phyloP scores from a whole-genome alignment of 129 eudicot genomes.

The Flaveria brownii region DNA sequence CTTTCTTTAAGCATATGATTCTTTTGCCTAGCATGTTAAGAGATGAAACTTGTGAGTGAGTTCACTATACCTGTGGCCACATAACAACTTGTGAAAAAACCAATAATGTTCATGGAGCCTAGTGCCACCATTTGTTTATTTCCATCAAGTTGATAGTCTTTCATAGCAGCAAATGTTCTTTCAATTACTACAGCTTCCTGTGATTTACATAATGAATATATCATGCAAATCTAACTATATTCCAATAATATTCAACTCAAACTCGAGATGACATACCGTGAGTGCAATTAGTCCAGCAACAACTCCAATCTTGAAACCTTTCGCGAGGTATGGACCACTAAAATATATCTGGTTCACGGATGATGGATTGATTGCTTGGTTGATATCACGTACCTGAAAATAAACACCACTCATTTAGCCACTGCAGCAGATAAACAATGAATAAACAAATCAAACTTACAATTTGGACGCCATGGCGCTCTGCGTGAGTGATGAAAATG shows the following conservation, averaged over 20 bases:
- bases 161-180: conserved; percentile 81
- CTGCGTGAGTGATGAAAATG: conserved; percentile 66
- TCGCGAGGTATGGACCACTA: conserved; percentile 48
- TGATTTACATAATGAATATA: conserved; percentile 5
- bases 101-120: conserved; percentile 78
- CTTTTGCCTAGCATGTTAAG: too few relatives aligned
- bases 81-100: conserved; percentile 76
- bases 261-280: conserved; percentile 23
- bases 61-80: conserved; percentile 60
- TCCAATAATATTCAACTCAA: background rate
- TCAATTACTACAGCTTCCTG: conserved; percentile 92
- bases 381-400: conserved; percentile 55
- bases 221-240: background rate
- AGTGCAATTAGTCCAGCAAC: conserved; percentile 66
- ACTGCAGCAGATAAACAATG: background rate
- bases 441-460: conserved; percentile 40
- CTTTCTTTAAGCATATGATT: too few relatives aligned
- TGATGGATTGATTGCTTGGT: conserved; percentile 60
- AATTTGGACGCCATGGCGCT: conserved; percentile 55
- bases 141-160: conserved; percentile 74
- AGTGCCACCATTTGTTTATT: conserved; percentile 86
- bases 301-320: conserved; percentile 66
- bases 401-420: background rate
- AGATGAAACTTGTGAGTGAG: background rate
- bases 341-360: conserved; percentile 43